These are phyloP conservation scores for Hemileccinum rubropunctum DNA, from an alignment of 768 basidiomycete genomes.

Conservation along the genomic window DNA sequence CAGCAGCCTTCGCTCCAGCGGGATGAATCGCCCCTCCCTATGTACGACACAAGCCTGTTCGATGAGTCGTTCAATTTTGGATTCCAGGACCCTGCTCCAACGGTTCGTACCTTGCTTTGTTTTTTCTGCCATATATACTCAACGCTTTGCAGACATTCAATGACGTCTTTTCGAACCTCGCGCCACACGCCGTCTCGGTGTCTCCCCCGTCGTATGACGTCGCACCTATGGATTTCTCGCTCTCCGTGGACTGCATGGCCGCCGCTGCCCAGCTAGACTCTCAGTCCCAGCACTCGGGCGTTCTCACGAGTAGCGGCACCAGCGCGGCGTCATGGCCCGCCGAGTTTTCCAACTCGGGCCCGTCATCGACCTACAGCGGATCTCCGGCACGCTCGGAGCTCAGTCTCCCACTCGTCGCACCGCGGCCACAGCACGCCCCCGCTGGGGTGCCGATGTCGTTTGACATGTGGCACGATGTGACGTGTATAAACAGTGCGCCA, in stretches of 20 bases:
- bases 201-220: constrained; percentile 11
- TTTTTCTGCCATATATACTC: background rate
- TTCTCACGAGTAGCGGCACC: background rate
- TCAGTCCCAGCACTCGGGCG: background rate
- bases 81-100: constrained; percentile 15
- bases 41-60: constrained; percentile 47
- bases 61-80: constrained; percentile 39
- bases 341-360: constrained; percentile 26
- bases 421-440: constrained; percentile 21
- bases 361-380: constrained; percentile 44
- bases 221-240: constrained; percentile 26
- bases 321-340: constrained; percentile 3
- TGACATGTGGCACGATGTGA: constrained; percentile 20
- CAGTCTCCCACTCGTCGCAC: constrained; percentile 27
- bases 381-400: constrained; percentile 37
- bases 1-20: constrained; percentile 32
- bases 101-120: constrained; percentile 16
- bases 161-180: constrained; percentile 24
- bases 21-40: constrained; percentile 49
- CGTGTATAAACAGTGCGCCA: background rate
- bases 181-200: constrained; percentile 16
- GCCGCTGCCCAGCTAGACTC: no score
- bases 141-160: constrained; percentile 16
- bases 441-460: background rate
- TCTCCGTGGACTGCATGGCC: constrained; percentile 8